A percentile compares a stretch with the other conserved stretches of the same genome.
phyloP scores from a whole-genome alignment of 208 protist species.

The Acanthamoeba lenticulata region DNA sequence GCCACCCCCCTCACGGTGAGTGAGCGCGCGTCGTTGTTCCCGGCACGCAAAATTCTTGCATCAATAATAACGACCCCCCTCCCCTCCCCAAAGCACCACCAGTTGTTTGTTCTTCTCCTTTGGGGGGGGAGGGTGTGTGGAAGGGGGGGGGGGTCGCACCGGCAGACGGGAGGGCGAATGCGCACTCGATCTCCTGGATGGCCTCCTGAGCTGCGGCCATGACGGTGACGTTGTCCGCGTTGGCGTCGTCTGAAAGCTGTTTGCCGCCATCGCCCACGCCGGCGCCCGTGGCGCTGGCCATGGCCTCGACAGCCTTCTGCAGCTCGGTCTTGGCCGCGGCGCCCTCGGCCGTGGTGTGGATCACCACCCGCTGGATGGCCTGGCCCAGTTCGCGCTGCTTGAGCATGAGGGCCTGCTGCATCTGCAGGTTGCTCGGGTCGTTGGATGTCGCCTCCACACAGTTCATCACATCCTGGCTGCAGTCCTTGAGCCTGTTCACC shows the following conservation, averaged over 20 bases:
- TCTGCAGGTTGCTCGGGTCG: constrained; percentile 8
- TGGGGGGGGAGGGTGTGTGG: background rate
- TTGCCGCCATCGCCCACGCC: background rate
- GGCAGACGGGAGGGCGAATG: background rate
- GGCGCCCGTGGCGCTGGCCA: constrained; percentile 47
- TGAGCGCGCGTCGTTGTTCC: no score
- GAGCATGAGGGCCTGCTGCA: constrained; percentile 27
- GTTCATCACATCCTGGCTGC: background rate
- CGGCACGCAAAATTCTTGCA: no score
- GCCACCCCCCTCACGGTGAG: no score
- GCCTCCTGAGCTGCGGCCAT: constrained; percentile 30
- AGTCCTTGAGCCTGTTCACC: background rate
- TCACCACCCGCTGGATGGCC: constrained; percentile 50
- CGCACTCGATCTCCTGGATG: background rate
- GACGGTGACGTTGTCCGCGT: background rate
- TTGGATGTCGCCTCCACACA: constrained; percentile 34
- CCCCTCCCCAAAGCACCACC: no score
- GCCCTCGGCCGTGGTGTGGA: constrained; percentile 28
- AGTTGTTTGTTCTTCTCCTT: no score
- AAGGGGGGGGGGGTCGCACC: background rate
- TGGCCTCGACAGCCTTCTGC: background rate
- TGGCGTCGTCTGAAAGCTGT: background rate
- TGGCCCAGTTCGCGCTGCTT: constrained; percentile 8
- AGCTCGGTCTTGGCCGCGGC: constrained; percentile 26
- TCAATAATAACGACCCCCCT: no score